Percentiles rank a stretch among this genome's conserved stretches.
These are phyloP conservation scores for Vanrija sp. DNA, from an alignment of 1,284 basidiomycete species.

Conservation along the genomic window DNA sequence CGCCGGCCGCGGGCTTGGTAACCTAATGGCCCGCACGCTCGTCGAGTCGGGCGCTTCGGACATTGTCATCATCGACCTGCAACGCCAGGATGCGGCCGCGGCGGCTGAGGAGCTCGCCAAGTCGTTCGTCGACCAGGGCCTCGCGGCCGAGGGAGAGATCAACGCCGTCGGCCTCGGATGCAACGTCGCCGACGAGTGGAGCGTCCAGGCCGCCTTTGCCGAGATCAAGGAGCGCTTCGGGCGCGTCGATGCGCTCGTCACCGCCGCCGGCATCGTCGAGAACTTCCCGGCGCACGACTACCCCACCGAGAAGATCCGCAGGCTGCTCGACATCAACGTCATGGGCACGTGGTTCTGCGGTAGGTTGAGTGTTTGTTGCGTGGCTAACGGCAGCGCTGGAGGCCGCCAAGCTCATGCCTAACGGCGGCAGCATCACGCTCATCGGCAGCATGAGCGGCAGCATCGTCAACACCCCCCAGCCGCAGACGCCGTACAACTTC, in stretches of 20 bases:
- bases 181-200: constrained; percentile 79
- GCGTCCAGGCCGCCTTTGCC: constrained; percentile 69
- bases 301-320: constrained; percentile 74
- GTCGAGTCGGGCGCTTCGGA: constrained; percentile 73
- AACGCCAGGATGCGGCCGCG: constrained; percentile 63
- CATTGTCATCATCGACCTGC: constrained; percentile 80
- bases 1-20: constrained; percentile 81
- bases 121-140: constrained; percentile 53
- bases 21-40: constrained; percentile 85
- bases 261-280: constrained; percentile 87
- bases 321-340: constrained; percentile 87
- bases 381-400: constrained; percentile 61
- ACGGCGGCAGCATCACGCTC: constrained; percentile 71
- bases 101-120: constrained; percentile 71
- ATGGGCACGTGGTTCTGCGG: constrained; percentile 74
- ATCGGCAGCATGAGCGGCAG: constrained; percentile 87
- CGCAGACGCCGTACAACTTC: constrained; percentile 94
- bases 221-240: constrained; percentile 69
- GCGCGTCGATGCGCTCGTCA: constrained; percentile 59
- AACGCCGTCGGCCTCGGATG: constrained; percentile 74
- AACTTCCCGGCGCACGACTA: constrained; percentile 90
- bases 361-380: no score
- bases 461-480: constrained; percentile 81
- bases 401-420: constrained; percentile 63
- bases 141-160: constrained; percentile 58